Percentiles rank a stretch among this genome's conserved stretches.
These are phyloP conservation scores for Aspergillus hiratsukae DNA, from an alignment of 2,329 filamentous ascomycete species.

Conservation along the genomic window DNA sequence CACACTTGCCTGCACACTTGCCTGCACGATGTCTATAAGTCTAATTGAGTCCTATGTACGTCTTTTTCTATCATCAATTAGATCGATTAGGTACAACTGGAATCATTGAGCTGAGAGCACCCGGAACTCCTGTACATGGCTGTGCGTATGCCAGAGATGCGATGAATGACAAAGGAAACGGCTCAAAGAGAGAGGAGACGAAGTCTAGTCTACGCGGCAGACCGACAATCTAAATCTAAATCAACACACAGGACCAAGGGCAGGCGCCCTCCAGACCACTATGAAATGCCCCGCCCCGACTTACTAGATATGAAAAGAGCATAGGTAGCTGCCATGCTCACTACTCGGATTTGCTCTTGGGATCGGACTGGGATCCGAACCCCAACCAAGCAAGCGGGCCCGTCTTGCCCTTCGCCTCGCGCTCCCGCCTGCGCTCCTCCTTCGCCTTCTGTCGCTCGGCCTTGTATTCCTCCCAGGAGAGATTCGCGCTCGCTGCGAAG, in stretches of 20 bases:
- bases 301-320: not conserved
- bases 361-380: conserved; percentile 3
- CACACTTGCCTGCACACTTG: no score
- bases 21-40: not conserved
- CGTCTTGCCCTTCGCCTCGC: conserved; percentile 15
- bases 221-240: not conserved
- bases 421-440: conserved; percentile 22
- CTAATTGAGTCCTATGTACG: not conserved
- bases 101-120: not conserved
- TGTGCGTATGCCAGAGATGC: not conserved
- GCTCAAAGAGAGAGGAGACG: not conserved
- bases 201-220: not conserved
- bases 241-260: not conserved
- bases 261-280: not conserved
- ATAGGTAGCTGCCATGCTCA: not conserved
- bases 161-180: not conserved
- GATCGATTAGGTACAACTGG: no score
- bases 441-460: conserved; percentile 23
- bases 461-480: conserved; percentile 36
- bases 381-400: conserved; percentile 13
- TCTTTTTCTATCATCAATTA: not conserved
- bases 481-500: conserved; percentile 9
- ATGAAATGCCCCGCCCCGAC: not conserved
- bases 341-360: conserved; percentile 17
- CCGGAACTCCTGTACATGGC: not conserved